Conservation (phyloP, 2,329 filamentous ascomycete genomes). For the Talaromyces sp. region DNA sequence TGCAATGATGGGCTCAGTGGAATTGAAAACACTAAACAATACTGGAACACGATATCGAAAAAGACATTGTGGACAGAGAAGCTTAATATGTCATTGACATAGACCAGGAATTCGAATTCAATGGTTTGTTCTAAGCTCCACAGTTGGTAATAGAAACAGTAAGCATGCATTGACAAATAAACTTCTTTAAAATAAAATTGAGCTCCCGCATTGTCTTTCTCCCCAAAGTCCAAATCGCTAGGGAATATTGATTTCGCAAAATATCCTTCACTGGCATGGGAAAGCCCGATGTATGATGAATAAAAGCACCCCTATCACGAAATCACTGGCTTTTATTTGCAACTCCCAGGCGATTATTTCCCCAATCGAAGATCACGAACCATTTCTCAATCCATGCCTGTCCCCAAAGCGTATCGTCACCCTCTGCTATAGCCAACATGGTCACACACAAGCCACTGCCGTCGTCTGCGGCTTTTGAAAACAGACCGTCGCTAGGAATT, state of each 20-base stretch:
- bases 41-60: not conserved
- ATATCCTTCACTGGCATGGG: not conserved
- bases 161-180: not conserved
- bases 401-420: not conserved
- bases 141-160: not conserved
- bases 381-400: not conserved
- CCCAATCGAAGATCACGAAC: not conserved
- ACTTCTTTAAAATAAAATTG: not conserved
- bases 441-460: not conserved
- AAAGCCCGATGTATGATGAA: not conserved
- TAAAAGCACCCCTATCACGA: not conserved
- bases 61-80: not conserved
- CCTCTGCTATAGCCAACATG: not conserved
- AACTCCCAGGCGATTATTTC: not conserved
- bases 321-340: not conserved
- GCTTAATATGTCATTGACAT: not conserved
- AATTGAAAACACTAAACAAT: not conserved
- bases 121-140: not conserved
- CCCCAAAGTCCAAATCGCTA: not conserved
- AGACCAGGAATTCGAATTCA: not conserved
- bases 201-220: not conserved
- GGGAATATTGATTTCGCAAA: not conserved
- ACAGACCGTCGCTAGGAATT: not conserved
- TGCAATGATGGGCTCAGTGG: no score
- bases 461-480: not conserved